A percentile compares a stretch with the other conserved stretches of the same genome.
phyloP scores from a whole-genome alignment of 352 stramenopile genomes.

The Pythium guiyangense region DNA sequence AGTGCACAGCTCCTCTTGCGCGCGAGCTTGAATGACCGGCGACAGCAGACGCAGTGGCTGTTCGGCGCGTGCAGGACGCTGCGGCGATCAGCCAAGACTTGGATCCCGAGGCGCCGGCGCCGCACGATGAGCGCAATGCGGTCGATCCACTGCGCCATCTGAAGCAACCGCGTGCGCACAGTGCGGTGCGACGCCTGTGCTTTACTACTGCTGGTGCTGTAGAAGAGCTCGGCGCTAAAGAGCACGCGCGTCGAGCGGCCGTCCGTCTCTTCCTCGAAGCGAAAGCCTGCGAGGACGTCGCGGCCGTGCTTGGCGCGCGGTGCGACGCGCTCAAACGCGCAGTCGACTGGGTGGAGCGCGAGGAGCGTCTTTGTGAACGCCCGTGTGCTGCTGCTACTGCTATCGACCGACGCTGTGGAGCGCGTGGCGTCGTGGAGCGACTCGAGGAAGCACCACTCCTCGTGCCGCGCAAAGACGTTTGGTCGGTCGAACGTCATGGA shows the following conservation, averaged over 20 bases:
- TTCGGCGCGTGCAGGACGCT: slow-evolving; percentile 14
- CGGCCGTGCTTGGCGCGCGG: slow-evolving; percentile 20
- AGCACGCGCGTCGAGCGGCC: slow-evolving; percentile 28
- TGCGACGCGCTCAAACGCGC: slow-evolving; percentile 9
- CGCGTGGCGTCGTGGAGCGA: not conserved
- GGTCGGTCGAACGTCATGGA: slow-evolving; percentile 31
- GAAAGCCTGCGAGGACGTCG: slow-evolving; percentile 40
- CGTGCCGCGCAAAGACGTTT: slow-evolving; percentile 29
- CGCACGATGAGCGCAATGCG: slow-evolving; percentile 32
- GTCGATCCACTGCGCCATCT: slow-evolving; percentile 17
- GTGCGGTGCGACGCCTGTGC: slow-evolving; percentile 8
- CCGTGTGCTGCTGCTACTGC: not conserved
- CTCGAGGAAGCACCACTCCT: slow-evolving; percentile 44
- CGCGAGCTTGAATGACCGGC: slow-evolving; percentile 25
- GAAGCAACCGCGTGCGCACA: slow-evolving; percentile 14
- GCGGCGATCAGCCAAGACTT: slow-evolving; percentile 37
- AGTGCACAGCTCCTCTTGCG: slow-evolving; percentile 18
- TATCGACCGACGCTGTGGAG: no score
- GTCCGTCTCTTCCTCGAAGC: slow-evolving; percentile 32
- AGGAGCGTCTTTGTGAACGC: slow-evolving; percentile 30
- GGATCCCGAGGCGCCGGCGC: slow-evolving; percentile 42
- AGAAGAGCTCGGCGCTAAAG: slow-evolving; percentile 33
- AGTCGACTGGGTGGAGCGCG: slow-evolving; percentile 17
- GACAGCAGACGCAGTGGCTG: slow-evolving; percentile 34
- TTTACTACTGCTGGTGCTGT: slow-evolving; percentile 2